Evolutionary conservation across 305 asterid species (phyloP), one percentile per base, ranked within the genome.

Genomic region (Rubia tinctorum): DNA sequence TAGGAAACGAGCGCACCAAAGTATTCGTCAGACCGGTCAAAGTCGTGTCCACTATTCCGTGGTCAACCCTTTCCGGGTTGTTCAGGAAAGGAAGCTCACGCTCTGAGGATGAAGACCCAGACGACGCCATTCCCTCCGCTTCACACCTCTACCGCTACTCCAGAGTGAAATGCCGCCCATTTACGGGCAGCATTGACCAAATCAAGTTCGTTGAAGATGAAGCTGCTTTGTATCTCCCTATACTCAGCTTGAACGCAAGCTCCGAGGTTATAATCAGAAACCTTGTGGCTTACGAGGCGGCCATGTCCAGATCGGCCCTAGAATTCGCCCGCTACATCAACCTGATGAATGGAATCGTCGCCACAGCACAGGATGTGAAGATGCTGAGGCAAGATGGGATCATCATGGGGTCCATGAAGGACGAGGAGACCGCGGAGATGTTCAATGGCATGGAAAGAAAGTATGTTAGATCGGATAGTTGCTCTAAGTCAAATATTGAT

Each of bases 191-290:
- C 61, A 79, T 86, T 55, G 74, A 72, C 25, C 77, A 63, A 18
- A 63, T 84, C 12, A 45, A 51, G 15, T 84, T 77, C 42, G 69
- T 73, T 1, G 81, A 73, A 15, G 11, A 37, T 3, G 75, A 74
- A 37, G 64, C 63, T 7, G 71, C 42, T 0, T 69, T 84, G 1
- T 76, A 80, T 49, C 85, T 82, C 39, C 86, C 85, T 4, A 73
- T 71, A 42, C 65, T 87, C 44, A 84, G 65, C 8, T 27, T 84
- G 58, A 78, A 76, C 6, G 53, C 81, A 4, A 76, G 79, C 18
- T 77, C 91, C 7, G 86, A 86, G 71, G 82, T 81, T 6, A 63
- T 86, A 34, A 12, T 84, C 66, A 76, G 91, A 73, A 84, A 86
- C 65, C 66, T 86, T 63, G 72, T 86, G 66, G 84, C 85, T 1